These are phyloP conservation scores for Sechiopsis laciniata DNA, from an alignment of 306 rosid genomes.

Conservation along the genomic window DNA sequence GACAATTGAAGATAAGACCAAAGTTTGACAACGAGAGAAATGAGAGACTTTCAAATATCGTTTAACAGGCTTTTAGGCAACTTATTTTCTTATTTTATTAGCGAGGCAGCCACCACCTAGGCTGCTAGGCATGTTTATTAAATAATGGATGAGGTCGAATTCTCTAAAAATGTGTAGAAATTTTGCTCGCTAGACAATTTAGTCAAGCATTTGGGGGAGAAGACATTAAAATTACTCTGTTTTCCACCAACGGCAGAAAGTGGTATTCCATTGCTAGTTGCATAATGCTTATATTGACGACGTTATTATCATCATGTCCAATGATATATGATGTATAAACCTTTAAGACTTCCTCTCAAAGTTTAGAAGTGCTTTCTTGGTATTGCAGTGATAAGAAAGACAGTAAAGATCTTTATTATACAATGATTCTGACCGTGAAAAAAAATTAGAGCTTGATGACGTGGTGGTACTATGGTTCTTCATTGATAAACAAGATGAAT, in stretches of 20 bases:
- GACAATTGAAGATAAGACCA: not conserved
- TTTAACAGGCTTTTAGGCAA: not conserved
- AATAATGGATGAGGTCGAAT: not conserved
- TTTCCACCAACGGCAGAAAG: not conserved
- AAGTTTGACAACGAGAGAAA: constrained; percentile 5
- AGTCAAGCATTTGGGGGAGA: not conserved
- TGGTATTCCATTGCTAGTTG: not conserved
- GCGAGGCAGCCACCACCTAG: not conserved
- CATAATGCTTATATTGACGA: not conserved
- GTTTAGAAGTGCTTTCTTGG: no score
- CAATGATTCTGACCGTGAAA: no score
- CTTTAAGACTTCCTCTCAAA: no score
- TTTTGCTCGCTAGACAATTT: not conserved
- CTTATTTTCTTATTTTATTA: not conserved
- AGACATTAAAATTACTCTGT: not conserved
- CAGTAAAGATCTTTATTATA: no score
- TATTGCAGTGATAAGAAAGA: no score
- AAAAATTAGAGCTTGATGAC: no score
- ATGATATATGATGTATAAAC: not conserved
- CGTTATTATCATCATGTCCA: not conserved
- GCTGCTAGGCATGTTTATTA: not conserved
- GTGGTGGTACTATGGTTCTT: no score
- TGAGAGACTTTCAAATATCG: not conserved
- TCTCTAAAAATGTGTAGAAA: not conserved
- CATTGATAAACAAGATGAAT: no score